Base-by-base conservation (phyloP, 495 filamentous ascomycete species). In the Jackrogersella minutella region DNA sequence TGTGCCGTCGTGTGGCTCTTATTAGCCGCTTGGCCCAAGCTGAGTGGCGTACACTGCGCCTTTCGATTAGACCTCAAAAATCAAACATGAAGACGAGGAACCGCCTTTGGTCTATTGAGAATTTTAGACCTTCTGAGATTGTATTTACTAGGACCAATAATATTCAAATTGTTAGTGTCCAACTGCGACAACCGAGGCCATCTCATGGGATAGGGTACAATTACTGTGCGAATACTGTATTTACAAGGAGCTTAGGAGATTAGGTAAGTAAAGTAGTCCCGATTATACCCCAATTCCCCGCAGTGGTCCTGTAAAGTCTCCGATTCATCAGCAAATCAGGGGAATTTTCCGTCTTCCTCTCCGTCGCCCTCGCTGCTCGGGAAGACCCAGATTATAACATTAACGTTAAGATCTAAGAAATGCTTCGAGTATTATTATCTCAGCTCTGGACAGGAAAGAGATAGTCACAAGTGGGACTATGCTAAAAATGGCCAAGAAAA, bases 401-500 rank as follows among this genome's bases (percentile, higher is more conserved):
- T 21, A 43, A 11, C 5, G 22, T 28, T 11, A 28, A 26, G 22
- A 47, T 21, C 14, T 28, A 47, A 47, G 43, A 28, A 14, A 26
- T 28, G 43, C 26, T 9, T 34, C 28, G 28, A n/a, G n/a, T n/a
- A n/a, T n/a, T n/a, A 19, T 9, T 11, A 52, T n/a, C 30, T 4
- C 8, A 13, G 5, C 17, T 52, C 31, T 36, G 33, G 16, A 36
- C 21, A 52, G 30, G 17, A 36, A 62, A 46, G 26, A 30, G 49
- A 34, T 13, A 43, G 28, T 9, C 39, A 3, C 31, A 49, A 21
- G 31, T 55, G 50, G 36, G 14, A 30, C 16, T 37, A 43, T 41
- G 22, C 50, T 50, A 14, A 30, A 62, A 34, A 14, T 19, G 28
- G 53, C 30, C 53, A 68, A 46, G 52, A 14, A 26, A 26, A 31